phyloP scores from a whole-genome alignment of 2,329 filamentous ascomycete species.

The Blastomyces parvus region DNA sequence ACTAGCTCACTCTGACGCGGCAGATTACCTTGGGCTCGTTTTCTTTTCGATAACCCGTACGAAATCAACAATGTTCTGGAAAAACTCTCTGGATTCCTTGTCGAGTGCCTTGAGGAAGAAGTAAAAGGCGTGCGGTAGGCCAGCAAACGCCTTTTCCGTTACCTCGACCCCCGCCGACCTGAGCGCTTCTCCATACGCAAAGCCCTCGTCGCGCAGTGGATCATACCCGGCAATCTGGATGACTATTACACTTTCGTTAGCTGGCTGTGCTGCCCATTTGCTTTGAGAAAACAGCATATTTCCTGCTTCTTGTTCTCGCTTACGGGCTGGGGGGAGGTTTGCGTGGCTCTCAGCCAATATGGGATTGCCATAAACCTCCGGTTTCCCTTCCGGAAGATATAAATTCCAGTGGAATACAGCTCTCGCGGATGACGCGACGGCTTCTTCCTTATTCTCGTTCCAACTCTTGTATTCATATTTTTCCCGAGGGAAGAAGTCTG shows the following conservation, averaged over 20 bases:
- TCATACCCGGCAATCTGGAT: constrained; percentile 7
- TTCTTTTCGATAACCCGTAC: neutral
- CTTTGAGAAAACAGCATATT: neutral
- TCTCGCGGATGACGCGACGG: neutral
- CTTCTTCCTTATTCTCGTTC: neutral
- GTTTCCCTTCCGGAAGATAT: constrained; percentile 4
- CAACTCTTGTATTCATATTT: constrained; percentile 5
- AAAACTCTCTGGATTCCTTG: constrained; percentile 5
- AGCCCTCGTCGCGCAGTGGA: neutral
- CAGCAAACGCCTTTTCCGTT: neutral
- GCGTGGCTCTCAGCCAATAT: constrained; percentile 7
- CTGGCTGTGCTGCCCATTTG: neutral
- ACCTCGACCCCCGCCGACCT: neutral
- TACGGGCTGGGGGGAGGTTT: constrained; percentile 8
- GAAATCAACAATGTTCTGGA: constrained; percentile 7
- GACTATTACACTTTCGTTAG: neutral
- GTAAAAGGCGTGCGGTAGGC: constrained; percentile 4
- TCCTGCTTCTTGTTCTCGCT: neutral
- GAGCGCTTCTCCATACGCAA: constrained; percentile 4
- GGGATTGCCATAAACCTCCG: constrained; percentile 6
- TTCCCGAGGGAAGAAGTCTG: constrained; percentile 5
- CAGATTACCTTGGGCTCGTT: neutral
- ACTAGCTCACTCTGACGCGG: neutral
- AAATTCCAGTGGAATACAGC: constrained; percentile 1
- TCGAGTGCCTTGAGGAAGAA: constrained; percentile 3